Base-by-base conservation (phyloP, 495 filamentous ascomycete species). In the Rusavskia elegans region DNA sequence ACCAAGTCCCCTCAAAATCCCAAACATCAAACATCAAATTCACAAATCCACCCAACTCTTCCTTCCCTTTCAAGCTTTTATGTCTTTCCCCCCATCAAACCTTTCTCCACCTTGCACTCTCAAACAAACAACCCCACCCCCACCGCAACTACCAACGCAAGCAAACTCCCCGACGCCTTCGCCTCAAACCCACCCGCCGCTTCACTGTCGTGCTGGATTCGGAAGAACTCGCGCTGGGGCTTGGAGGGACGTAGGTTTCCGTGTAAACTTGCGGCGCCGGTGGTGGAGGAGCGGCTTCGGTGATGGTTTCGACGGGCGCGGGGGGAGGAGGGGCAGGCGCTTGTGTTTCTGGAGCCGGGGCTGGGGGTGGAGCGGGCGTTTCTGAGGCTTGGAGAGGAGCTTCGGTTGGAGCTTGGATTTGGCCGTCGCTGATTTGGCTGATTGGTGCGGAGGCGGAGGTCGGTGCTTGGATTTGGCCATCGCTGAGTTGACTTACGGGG, bases 381-480 rank as follows among this genome's bases (percentile, higher is more conserved):
- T 35, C 32, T 5, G 32, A 2, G 9, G 32, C 9, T 11, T 3
- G 29, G 29, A 30, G 29, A 30, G 29, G 29, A 30, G 29, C 29
- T 30, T 8, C 27, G n/a, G 54, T 45, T 27, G 46, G 13, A 21
- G 41, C 21, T 52, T 40, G 36, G 49, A 48, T 55, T 41, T 49
- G 53, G 29, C 52, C 39, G 38, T 50, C 50, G 8, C 16, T 49
- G 59, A 63, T 59, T 62, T 65, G 63, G 10, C 37, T 36, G 45
- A 38, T 27, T 25, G 20, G 19, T 14, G 35, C 44, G 41, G 52
- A 19, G 38, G 35, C 48, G 41, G n/a, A 16, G 21, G 21, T 45
- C 7, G 41, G 41, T 23, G 7, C 41, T n/a, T 52, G 50, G 7
- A 52, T 45, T 16, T 52, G 50, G n/a, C 50, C 38, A 23, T 52